Evolutionary conservation across 768 basidiomycete genomes (phyloP).

Genomic region (Leccinum olivaceopallidum): DNA sequence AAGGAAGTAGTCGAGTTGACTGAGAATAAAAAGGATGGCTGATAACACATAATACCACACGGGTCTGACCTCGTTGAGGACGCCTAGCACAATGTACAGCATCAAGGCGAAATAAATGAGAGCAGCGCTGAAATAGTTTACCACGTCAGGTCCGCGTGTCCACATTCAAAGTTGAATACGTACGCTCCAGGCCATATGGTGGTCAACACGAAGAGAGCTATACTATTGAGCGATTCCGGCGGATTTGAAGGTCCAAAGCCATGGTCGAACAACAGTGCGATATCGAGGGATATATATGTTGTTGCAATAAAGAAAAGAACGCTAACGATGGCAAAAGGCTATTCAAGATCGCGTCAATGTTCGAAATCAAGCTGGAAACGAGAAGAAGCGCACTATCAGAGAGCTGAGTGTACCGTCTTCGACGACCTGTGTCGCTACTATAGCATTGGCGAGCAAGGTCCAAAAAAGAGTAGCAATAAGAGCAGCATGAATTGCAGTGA

Average conservation of each 20-base stretch:
- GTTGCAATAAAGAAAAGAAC: conserved; percentile 68
- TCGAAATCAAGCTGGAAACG: neutral
- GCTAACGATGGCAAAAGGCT: conserved; percentile 66
- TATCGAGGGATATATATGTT: conserved; percentile 84
- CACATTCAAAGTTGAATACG: conserved; percentile 30
- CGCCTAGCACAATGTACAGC: conserved; percentile 72
- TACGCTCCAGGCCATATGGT: conserved; percentile 78
- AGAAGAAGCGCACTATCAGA: conserved; percentile 51
- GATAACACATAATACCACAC: conserved; percentile 77
- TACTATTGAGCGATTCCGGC: conserved; percentile 55
- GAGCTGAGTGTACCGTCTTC: conserved; percentile 85
- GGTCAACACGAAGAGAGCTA: conserved; percentile 79
- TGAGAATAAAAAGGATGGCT: conserved; percentile 73
- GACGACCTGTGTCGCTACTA: conserved; percentile 86
- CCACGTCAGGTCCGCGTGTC: conserved; percentile 4
- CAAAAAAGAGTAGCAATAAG: conserved; percentile 78
- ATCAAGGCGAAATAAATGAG: conserved; percentile 74
- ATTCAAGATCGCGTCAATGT: conserved; percentile 2
- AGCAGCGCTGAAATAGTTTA: conserved; percentile 47
- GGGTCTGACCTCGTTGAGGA: conserved; percentile 79
- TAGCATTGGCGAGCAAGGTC: conserved; percentile 70
- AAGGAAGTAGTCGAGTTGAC: conserved; percentile 83
- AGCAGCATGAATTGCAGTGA: conserved; percentile 81
- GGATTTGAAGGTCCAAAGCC: conserved; percentile 62
- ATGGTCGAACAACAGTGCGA: conserved; percentile 63